Evolutionary conservation across 257 asterid genomes (phyloP), one percentile per base, ranked within the genome.

Genomic region (Jacaranda mimosifolia): DNA sequence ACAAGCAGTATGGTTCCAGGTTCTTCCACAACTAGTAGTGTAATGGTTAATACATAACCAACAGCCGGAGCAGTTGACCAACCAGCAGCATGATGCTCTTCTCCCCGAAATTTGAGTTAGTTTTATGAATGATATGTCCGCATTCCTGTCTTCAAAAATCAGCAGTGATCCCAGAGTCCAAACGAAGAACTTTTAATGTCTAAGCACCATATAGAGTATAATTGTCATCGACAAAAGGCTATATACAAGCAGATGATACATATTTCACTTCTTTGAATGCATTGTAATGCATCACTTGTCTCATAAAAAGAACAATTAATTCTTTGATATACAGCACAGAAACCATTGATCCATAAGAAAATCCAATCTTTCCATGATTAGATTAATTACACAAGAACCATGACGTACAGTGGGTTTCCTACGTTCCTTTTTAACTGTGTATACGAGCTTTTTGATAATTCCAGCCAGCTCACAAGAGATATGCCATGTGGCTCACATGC

Each of bases 221-320:
- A 51, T 32, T 57, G 77, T 10, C 69, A 52, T 75, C 2, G 32
- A 26, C 2, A 26, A 26, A 26, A 26, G 1, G 32, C 51, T 70
- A 73, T 63, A 67, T 73, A 73, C 43, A 72, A 53, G 68, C 38
- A 19, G 51, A 46, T 38, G 9, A 13, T 55, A 9, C 64, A 67
- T 40, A 35, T 63, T 5, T 70, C 74, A 69, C 17, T 46, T 71
- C 51, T 43, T 39, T 39, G 5, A 38, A 48, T 39, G 14, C 35
- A 53, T 26, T 7, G n/a, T 43, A 40, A n/a, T 45, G 60, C 21
- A 66, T 45, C 55, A n/a, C 52, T 45, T 0, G 63, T 57, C 69
- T n/a, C 26, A 26, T 19, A 18, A 51, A 17, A 70, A 45, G 10
- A 69, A 70, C 26, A 66, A 76, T 11, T 12, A 13, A 71, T 18